Base-by-base conservation (phyloP, 768 basidiomycete species). In the Suillus fuscotomentosus region DNA sequence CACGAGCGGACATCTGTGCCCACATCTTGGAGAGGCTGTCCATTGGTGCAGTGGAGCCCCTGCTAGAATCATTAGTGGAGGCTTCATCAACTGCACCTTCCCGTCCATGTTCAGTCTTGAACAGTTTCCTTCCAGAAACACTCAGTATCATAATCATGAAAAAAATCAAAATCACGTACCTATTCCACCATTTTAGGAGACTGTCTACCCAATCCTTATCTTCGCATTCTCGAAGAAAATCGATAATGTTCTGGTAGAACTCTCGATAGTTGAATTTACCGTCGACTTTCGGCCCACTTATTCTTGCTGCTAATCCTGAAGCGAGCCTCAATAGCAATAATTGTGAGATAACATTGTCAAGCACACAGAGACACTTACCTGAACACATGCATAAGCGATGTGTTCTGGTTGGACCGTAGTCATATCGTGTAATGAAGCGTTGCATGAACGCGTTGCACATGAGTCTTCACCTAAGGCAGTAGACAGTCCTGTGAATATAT, bases 261-360 rank as follows among this genome's bases (percentile, higher is more conserved):
- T 57, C 55, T 11, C 50, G 5, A 2, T 68, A 65, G 15, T 38
- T 68, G 48, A 69, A 69, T 0, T 0, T 2, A 0, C 61, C 15
- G 5, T 69, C 62, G 8, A 47, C 63, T 43, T 69, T n/a, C 56
- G 0, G 39, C 6, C 68, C 68, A 69, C 6, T 27, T 14, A 1
- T 17, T 27, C 64, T 47, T 9, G 62, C 36, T 45, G 43, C 62
- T 68, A 38, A 69, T 67, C 3, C 20, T 38, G 14, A 61, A 61
- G n/a, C 20, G 56, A 42, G 64, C 68, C 68, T 65, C n/a, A 8
- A 14, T 31, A n/a, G 20, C 5, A 45, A 45, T 20, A 45, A 3
- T 45, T 45, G 34, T 43, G 8, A 41, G 36, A 41, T 41, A 41
- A 24, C 5, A 7, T n/a, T 8, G 8, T 41, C 5, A 38, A 13